Evolutionary conservation across 2,329 filamentous ascomycete species (phyloP), one percentile per base, ranked within the genome.

Genomic region (Hypoxylon sp.): DNA sequence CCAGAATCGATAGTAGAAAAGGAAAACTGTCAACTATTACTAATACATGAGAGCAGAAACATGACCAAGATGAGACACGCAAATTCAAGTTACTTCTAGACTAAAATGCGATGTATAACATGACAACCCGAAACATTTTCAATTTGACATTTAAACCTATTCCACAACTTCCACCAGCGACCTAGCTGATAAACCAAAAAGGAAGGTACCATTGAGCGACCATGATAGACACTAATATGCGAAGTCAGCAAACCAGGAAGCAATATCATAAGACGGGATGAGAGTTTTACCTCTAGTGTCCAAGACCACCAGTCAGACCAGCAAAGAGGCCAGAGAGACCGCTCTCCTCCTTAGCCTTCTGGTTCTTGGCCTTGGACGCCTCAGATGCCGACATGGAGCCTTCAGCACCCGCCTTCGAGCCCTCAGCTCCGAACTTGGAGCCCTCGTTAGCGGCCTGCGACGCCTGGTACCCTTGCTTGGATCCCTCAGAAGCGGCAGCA

Each of bases 301-400:
- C 30, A 7, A 61, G 17, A 48, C 54, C 53, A 7, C 46, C 30
- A n/a, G 33, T 50, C 2, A 70, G 46, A 14, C 65, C 65, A 10
- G 42, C 42, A 14, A 71, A 57, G 25, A 71, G 20, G 2, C 57
- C 68, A 14, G 30, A 25, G 14, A 69, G 30, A 7, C 53, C 49
- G 10, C 35, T 30, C 42, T 65, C 53, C 13, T 50, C 17, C 51
- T 57, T 51, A 25, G 40, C 27, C 6, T 6, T 54, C 33, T 59
- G 31, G 17, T 54, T 11, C 65, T 58, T 51, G 13, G 10, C 30
- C 50, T 33, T 42, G 1, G 59, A 50, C 10, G 33, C 53, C 40
- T 69, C 61, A 2, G 62, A 42, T 10, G 49, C 66, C 3, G 22
- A 27, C 40, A 27, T 46, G 7, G 51, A 51, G 2, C 59, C 62